Conservation (phyloP, 1,139 yeast genomes). For the Zygosaccharomyces pseudobailii region DNA sequence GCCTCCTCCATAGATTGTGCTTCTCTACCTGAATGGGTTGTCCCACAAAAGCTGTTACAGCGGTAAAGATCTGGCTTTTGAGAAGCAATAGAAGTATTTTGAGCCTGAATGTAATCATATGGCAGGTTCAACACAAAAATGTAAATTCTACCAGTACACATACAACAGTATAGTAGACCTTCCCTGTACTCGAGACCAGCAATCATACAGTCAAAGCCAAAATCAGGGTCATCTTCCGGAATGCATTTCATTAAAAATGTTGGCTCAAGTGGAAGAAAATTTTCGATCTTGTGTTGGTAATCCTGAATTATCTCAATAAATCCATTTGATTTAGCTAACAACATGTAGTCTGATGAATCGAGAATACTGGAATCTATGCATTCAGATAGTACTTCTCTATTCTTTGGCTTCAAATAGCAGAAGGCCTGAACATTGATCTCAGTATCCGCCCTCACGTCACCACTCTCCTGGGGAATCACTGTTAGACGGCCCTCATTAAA, state of each 20-base stretch:
- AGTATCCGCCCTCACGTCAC: conserved; percentile 13
- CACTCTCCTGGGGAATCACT: conserved; percentile 6
- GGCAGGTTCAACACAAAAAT: conserved; percentile 28
- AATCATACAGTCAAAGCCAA: conserved; percentile 16
- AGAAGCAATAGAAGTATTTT: conserved; percentile 10
- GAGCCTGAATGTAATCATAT: conserved; percentile 20
- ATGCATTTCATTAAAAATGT: conserved; percentile 22
- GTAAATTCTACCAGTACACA: conserved; percentile 23
- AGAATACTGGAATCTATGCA: conserved; percentile 7
- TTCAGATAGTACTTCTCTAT: conserved; percentile 10
- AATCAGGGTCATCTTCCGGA: conserved; percentile 16
- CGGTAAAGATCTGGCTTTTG: conserved; percentile 7
- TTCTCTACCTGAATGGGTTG: conserved; percentile 5
- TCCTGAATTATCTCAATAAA: conserved; percentile 27
- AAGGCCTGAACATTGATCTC: conserved; percentile 23
- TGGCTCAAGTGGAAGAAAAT: conserved; percentile 14
- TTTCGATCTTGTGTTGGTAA: conserved; percentile 18
- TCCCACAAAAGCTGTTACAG: not conserved
- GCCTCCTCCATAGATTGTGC: conserved; percentile 16
- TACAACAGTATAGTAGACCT: conserved; percentile 27
- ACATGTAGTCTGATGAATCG: conserved; percentile 27
- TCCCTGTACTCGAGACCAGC: conserved; percentile 25
- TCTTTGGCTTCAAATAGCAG: conserved; percentile 25
- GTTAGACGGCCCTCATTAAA: conserved; percentile 16
- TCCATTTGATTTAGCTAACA: conserved; percentile 29